These are phyloP conservation scores for Tothia fuscella DNA, from an alignment of 2,329 filamentous ascomycete genomes.

Conservation along the genomic window DNA sequence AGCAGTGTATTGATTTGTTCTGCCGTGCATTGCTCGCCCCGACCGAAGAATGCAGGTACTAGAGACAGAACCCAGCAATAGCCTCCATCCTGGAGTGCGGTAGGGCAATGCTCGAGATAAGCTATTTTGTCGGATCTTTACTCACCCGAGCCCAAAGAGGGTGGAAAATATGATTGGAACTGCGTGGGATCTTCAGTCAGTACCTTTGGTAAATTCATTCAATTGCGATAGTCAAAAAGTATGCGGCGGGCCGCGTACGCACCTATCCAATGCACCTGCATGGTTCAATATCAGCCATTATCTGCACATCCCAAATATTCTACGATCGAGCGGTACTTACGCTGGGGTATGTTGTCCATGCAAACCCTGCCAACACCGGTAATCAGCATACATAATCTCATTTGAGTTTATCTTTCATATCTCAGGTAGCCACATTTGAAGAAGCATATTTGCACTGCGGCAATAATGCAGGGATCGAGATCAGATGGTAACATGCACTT, in stretches of 20 bases:
- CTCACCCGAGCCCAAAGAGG: slow-evolving; percentile 35
- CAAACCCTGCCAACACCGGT: slow-evolving; percentile 58
- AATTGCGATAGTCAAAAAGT: too few relatives aligned
- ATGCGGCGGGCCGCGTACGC: slow-evolving; percentile 16
- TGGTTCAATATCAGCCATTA: slow-evolving; percentile 13
- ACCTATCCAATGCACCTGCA: slow-evolving; percentile 40
- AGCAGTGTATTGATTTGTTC: slow-evolving; percentile 6
- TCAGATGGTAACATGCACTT: slow-evolving; percentile 20
- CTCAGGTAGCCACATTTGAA: too few relatives aligned
- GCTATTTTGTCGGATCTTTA: too few relatives aligned
- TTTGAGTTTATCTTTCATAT: slow-evolving; percentile 10
- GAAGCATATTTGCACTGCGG: too few relatives aligned
- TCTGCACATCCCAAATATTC: neutral
- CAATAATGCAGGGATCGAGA: too few relatives aligned
- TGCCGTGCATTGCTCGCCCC: neutral
- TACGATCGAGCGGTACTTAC: slow-evolving; percentile 32
- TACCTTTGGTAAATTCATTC: too few relatives aligned
- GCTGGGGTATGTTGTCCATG: slow-evolving; percentile 64
- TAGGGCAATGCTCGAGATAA: too few relatives aligned
- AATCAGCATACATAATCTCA: slow-evolving; percentile 16
- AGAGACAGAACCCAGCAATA: neutral
- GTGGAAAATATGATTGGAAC: slow-evolving; percentile 38
- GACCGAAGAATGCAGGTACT: slow-evolving; percentile 4
- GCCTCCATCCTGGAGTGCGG: neutral
- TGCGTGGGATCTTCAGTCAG: slow-evolving; percentile 15